phyloP scores from a whole-genome alignment of 208 protist genomes.

The Trypanosoma congolense region DNA sequence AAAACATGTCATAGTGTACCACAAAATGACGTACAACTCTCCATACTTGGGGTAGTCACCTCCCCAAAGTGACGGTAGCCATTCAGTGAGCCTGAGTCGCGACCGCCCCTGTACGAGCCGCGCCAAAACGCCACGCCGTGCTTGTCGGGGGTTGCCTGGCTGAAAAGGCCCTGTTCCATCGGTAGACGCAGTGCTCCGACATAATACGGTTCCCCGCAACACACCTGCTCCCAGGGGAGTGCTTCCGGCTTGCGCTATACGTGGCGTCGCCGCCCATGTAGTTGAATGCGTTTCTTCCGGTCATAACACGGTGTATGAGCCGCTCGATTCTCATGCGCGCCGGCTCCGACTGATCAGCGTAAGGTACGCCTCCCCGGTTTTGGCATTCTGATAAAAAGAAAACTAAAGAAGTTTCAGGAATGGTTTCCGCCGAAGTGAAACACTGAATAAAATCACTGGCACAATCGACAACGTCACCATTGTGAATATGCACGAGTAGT shows the following conservation, averaged over 20 bases:
- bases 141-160: background rate
- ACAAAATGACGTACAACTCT: background rate
- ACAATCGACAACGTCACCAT: too few relatives aligned
- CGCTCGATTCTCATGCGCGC: background rate
- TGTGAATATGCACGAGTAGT: too few relatives aligned
- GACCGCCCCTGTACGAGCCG: background rate
- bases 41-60: background rate
- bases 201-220: background rate
- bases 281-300: background rate
- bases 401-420: too few relatives aligned
- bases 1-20: background rate
- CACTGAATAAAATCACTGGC: too few relatives aligned
- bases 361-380: background rate
- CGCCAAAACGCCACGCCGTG: conserved; percentile 5
- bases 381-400: background rate
- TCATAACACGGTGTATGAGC: background rate
- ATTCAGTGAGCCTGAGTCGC: background rate
- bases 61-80: conserved; percentile 2
- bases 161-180: conserved; percentile 2
- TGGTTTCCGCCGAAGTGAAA: too few relatives aligned
- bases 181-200: background rate
- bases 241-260: background rate
- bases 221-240: background rate
- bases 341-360: background rate
- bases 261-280: background rate